Evolutionary conservation across 164 flowering plant species (phyloP).

Genomic region (Vitis rotundifolia): DNA sequence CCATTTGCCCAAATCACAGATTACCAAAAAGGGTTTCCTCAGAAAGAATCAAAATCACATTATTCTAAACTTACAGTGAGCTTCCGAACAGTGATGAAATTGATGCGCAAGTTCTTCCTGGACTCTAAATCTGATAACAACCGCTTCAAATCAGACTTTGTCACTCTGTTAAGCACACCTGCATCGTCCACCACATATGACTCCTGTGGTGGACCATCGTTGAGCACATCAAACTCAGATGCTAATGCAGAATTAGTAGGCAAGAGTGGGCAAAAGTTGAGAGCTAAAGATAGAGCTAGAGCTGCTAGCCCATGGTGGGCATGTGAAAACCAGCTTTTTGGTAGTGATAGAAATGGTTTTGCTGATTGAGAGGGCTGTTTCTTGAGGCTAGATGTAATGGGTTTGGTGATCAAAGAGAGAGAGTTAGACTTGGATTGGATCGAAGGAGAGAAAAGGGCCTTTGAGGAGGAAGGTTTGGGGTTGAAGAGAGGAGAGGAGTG

Average conservation of each 20-base stretch:
- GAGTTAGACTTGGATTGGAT: constrained; percentile 37
- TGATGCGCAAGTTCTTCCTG: constrained; percentile 76
- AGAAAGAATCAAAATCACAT: neutral
- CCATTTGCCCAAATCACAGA: no score
- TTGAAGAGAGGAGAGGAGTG: constrained; percentile 50
- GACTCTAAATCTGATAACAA: constrained; percentile 84
- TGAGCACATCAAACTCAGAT: constrained; percentile 87
- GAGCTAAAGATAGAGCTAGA: constrained; percentile 75
- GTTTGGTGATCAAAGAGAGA: constrained; percentile 25
- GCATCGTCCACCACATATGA: constrained; percentile 90
- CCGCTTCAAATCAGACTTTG: constrained; percentile 78
- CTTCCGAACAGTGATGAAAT: constrained; percentile 86
- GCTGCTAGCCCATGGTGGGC: constrained; percentile 84
- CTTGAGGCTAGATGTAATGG: constrained; percentile 40
- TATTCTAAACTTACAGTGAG: constrained; percentile 69
- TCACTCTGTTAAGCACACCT: constrained; percentile 86
- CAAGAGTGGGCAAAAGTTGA: constrained; percentile 58
- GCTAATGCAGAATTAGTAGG: constrained; percentile 50
- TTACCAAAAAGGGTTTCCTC: no score
- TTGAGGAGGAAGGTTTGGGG: constrained; percentile 31
- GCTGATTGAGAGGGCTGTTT: constrained; percentile 20
- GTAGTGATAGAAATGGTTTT: constrained; percentile 25
- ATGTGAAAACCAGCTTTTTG: constrained; percentile 58
- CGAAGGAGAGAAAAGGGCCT: constrained; percentile 19
- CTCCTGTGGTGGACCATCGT: constrained; percentile 78